A percentile compares a stretch with the other conserved stretches of the same genome.
phyloP scores from a whole-genome alignment of 2,329 filamentous ascomycete species.

The Cladophialophora psammophila region DNA sequence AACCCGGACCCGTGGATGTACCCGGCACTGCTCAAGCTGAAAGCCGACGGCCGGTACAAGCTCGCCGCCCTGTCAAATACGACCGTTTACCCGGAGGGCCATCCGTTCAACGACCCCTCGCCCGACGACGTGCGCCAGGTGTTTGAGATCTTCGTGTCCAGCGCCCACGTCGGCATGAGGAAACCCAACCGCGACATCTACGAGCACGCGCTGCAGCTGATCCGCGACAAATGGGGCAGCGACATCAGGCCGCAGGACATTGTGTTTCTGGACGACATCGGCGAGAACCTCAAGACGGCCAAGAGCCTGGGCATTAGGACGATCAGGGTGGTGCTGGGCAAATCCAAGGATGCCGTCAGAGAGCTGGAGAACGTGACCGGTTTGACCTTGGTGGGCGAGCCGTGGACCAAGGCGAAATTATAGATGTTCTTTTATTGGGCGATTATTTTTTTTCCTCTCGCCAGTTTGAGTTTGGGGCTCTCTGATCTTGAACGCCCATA shows the following conservation, averaged over 20 bases:
- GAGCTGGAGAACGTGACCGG: conserved; percentile 80
- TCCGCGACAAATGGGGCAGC: conserved; percentile 65
- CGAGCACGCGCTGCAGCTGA: conserved; percentile 69
- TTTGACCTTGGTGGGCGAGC: conserved; percentile 63
- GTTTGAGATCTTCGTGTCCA: conserved; percentile 89
- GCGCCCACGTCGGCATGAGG: conserved; percentile 82
- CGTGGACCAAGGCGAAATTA: conserved; percentile 6
- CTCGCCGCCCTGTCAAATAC: conserved; percentile 90
- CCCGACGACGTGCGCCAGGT: conserved; percentile 66
- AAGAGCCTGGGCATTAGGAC: conserved; percentile 78
- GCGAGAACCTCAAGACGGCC: conserved; percentile 85
- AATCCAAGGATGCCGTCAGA: conserved; percentile 79
- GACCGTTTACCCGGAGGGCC: conserved; percentile 78
- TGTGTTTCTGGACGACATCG: conserved; percentile 92
- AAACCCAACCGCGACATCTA: conserved; percentile 90
- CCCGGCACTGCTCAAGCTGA: conserved; percentile 76
- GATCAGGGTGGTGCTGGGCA: conserved; percentile 82
- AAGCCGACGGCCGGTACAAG: conserved; percentile 69
- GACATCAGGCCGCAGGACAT: conserved; percentile 71
- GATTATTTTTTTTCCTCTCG: neutral
- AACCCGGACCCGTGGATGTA: conserved; percentile 85
- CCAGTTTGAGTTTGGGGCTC: neutral
- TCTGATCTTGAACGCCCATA: neutral
- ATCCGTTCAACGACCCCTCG: conserved; percentile 66
- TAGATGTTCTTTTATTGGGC: neutral